Base-by-base conservation (phyloP, 345 rosid genomes). In the Toxicodendron radicans region DNA sequence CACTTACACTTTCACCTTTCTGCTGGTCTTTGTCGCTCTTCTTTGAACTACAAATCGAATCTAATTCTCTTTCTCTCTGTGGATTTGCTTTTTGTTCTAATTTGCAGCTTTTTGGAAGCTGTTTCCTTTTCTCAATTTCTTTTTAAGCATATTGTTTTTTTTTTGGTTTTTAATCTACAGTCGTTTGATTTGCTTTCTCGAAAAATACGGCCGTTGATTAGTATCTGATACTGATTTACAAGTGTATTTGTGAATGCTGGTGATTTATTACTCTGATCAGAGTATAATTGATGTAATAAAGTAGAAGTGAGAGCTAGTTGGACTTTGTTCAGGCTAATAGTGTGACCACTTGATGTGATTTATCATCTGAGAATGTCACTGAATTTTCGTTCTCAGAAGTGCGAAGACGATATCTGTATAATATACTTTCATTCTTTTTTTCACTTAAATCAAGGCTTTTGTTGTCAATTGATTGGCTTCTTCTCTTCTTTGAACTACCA, bases 71-170 rank as follows among this genome's bases (percentile, higher is more conserved):
- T 58, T 58, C 63, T 62, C 64, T 66, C 54, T 73, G 32, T 64
- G 13, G 27, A 33, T 63, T 74, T 66, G 27, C 30, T 64, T 65
- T 65, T 13, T 38, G 35, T 38, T 23, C 24, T 38, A 56, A 27
- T 35, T 35, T 62, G 75, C 68, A 74, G 76, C 57, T 71, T 68
- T 81, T 71, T 63, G 67, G 57, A 61, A 68, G 46, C 58, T 51
- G 21, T 6, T 30, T 14, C 43, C 45, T 21, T 45, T 65, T 35
- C 17, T 45, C 18, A 51, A 54, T 60, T 12, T 48, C 53, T 49
- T 53, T 64, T 64, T 12, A 38, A 38, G 2, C 4, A 46, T 17
- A 12, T 2, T 5, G 58, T 58, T 71, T 48, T 59, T 12, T 32
- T 12, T 59, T 58, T 71, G 24, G 33, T 24, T 3, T 65, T 65